Evolutionary conservation across 129 eudicot species (phyloP).

Genomic region (Silybum marianum): DNA sequence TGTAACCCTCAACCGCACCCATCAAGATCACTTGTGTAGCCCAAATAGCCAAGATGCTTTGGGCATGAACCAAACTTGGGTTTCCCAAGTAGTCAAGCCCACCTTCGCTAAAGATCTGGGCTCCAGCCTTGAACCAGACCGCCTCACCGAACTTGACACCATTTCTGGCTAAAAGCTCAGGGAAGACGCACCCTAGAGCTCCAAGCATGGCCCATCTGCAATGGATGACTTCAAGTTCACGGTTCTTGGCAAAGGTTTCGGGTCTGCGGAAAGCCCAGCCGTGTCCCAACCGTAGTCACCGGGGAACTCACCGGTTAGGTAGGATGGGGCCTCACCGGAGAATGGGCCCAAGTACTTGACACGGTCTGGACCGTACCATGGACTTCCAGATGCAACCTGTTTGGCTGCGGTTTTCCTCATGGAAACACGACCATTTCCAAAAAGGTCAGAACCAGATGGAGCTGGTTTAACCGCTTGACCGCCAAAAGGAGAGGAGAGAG

Average conservation of each 20-base stretch:
- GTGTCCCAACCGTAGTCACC: constrained; percentile 31
- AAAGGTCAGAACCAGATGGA: background rate
- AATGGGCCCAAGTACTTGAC: constrained; percentile 26
- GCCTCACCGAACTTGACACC: constrained; percentile 14
- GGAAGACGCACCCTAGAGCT: background rate
- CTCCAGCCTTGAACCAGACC: constrained; percentile 13
- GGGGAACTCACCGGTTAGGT: constrained; percentile 24
- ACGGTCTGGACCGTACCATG: constrained; percentile 19
- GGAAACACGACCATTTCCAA: background rate
- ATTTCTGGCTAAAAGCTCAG: background rate
- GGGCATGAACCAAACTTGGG: constrained; percentile 38
- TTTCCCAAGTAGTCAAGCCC: constrained; percentile 30
- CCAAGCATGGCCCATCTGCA: constrained; percentile 3
- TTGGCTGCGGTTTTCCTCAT: constrained; percentile 5
- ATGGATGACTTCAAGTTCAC: constrained; percentile 19
- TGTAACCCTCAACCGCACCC: constrained; percentile 38
- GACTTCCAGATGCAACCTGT: constrained; percentile 4
- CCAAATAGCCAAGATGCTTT: constrained; percentile 37
- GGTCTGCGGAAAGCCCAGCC: constrained; percentile 26
- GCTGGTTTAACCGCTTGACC: constrained; percentile 4
- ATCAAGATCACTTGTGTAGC: constrained; percentile 31
- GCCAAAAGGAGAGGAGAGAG: constrained; percentile 7
- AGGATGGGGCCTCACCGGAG: constrained; percentile 9
- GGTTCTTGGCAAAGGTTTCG: constrained; percentile 33
- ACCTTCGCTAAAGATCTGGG: constrained; percentile 18